Evolutionary conservation across 1,139 yeast genomes (phyloP).

Genomic region (Debaryomyces udenii): DNA sequence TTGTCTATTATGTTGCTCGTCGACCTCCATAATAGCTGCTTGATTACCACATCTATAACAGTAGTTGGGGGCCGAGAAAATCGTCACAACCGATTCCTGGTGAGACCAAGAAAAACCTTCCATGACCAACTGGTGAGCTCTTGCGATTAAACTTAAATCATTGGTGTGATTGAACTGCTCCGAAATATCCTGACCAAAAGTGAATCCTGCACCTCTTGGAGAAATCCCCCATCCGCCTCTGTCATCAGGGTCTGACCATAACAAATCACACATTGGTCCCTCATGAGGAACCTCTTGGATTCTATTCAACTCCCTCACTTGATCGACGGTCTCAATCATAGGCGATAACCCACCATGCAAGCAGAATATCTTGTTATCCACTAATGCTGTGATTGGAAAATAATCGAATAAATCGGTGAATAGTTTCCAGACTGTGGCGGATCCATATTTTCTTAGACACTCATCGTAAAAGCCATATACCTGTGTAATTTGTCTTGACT

Average conservation of each 20-base stretch:
- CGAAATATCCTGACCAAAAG: constrained; percentile 54
- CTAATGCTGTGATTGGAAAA: constrained; percentile 90
- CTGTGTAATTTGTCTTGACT: constrained; percentile 94
- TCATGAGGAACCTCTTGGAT: constrained; percentile 98
- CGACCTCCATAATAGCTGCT: constrained; percentile 99
- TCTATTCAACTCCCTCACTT: constrained; percentile 82
- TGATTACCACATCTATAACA: constrained; percentile 98
- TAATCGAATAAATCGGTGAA: constrained; percentile 84
- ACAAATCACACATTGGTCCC: constrained; percentile 97
- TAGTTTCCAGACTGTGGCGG: constrained; percentile 89
- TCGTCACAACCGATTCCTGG: constrained; percentile 90
- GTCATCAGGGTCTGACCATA: constrained; percentile 98
- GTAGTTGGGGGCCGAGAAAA: constrained; percentile 97
- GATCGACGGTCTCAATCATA: constrained; percentile 85
- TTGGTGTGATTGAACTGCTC: constrained; percentile 83
- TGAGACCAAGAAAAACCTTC: constrained; percentile 87
- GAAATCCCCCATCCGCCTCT: constrained; percentile 96
- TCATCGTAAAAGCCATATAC: constrained; percentile 99
- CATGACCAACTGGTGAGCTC: constrained; percentile 98
- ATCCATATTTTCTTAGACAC: constrained; percentile 92
- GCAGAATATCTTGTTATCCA: constrained; percentile 88
- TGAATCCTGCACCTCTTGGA: constrained; percentile 98
- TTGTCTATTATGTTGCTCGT: constrained; percentile 86
- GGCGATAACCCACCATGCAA: constrained; percentile 98
- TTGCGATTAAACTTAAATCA: constrained; percentile 82